Evolutionary conservation across 148 eudicot species (phyloP), one percentile per base, ranked within the genome.

Genomic region (Vaccinium vitisidaea): DNA sequence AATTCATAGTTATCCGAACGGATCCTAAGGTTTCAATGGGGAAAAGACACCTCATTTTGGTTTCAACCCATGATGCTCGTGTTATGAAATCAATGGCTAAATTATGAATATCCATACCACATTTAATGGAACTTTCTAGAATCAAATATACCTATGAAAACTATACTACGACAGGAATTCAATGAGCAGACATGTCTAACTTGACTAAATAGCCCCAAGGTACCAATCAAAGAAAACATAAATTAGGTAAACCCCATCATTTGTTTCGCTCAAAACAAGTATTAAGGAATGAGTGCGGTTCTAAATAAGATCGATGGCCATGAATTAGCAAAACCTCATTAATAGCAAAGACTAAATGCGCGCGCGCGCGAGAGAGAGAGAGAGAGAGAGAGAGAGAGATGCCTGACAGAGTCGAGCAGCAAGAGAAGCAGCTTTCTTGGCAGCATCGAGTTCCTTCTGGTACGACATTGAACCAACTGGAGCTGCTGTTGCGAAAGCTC

Each of bases 381-480:
- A n/a, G n/a, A 53, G 61, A 48, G 49, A 88, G 55, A 73, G 83
- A 83, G 70, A 75, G 83, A 88, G 73, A 27, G 10, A 49, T 83
- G 36, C 98, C 97, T 94, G 98, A 84, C 98, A 95, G 36, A 95
- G 91, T 58, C 90, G 90, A 86, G 98, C 91, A 82, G 98, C 98
- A 73, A 95, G 95, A 75, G 92, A 92, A 39, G 95, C 94, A 50
- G 98, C 98, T 89, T 93, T 94, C 88, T 89, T 92, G 74, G 98
- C 96, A 73, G 98, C 95, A 78, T 87, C 89, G 46, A 94, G 92
- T 80, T 95, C 93, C 83, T 86, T 79, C 0, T 54, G 46, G 50
- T 79, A 53, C 71, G 92, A 88, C 93, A 90, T 90, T 79, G 91
- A 84, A 56, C 69, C 59, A 46, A n/a, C 39, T 36, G 19, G 18